Conservation (phyloP, 768 basidiomycete genomes). For the Saitozyma sp. region DNA sequence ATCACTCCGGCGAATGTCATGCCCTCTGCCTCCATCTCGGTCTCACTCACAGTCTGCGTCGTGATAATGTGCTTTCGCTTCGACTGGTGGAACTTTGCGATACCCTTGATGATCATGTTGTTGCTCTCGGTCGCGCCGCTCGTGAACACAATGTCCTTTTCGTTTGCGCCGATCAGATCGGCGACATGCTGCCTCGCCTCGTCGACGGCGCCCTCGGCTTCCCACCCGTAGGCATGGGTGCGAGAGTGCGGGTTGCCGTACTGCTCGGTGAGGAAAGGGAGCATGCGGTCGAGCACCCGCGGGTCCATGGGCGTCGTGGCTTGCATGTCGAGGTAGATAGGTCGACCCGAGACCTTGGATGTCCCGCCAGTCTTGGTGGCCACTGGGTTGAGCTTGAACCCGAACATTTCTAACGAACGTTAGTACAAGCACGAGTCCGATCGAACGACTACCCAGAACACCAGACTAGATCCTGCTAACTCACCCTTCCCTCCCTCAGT, state of each 20-base stretch:
- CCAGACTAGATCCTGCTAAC: constrained; percentile 6
- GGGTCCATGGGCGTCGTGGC: constrained; percentile 98
- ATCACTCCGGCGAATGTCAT: background rate
- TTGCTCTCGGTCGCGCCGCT: constrained; percentile 98
- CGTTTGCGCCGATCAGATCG: constrained; percentile 85
- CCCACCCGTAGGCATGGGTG: constrained; percentile 99
- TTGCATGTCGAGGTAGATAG: constrained; percentile 99
- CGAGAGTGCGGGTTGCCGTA: constrained; percentile 98
- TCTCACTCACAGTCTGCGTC: constrained; percentile 74
- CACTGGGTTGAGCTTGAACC: constrained; percentile 49
- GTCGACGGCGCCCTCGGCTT: constrained; percentile 92
- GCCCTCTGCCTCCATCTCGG: background rate
- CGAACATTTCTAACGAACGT: constrained; percentile 42
- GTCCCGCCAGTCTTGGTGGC: constrained; percentile 47
- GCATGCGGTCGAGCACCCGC: constrained; percentile 92
- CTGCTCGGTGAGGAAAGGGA: constrained; percentile 90
- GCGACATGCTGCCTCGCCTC: constrained; percentile 91
- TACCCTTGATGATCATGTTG: constrained; percentile 95
- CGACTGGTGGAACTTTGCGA: constrained; percentile 90
- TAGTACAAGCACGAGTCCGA: constrained; percentile 1
- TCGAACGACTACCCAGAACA: no score
- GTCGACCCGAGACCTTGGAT: constrained; percentile 57
- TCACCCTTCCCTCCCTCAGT: constrained; percentile 34
- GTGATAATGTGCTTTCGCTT: constrained; percentile 93
- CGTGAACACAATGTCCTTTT: constrained; percentile 95